These are phyloP conservation scores for Tympanopsis confertula DNA, from an alignment of 2,329 filamentous ascomycete species.

Conservation along the genomic window DNA sequence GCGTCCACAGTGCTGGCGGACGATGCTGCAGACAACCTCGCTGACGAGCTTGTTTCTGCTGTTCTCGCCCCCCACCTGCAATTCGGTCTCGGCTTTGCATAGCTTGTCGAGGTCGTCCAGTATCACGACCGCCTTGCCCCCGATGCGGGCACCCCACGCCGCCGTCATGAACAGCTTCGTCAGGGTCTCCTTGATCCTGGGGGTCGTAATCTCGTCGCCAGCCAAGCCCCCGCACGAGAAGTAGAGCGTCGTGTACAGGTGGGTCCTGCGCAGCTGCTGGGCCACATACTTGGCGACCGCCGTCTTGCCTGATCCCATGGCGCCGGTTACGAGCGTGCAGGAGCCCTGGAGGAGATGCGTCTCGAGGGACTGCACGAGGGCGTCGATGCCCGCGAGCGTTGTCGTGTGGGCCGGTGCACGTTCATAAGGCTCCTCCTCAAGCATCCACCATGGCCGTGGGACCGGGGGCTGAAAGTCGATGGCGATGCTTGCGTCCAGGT, in stretches of 20 bases:
- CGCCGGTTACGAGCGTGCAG: slow-evolving; percentile 79
- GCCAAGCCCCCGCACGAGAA: slow-evolving; percentile 79
- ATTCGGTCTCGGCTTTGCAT: slow-evolving; percentile 84
- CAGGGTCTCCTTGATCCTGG: slow-evolving; percentile 81
- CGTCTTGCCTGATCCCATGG: slow-evolving; percentile 82
- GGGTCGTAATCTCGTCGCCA: slow-evolving; percentile 79
- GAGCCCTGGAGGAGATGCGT: slow-evolving; percentile 74
- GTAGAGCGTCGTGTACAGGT: slow-evolving; percentile 73
- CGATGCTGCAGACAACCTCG: slow-evolving; percentile 73
- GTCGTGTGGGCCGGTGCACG: slow-evolving; percentile 34
- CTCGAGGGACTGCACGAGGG: slow-evolving; percentile 58
- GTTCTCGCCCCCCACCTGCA: slow-evolving; percentile 89
- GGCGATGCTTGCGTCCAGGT: slow-evolving; percentile 60
- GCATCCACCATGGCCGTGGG: slow-evolving; percentile 31
- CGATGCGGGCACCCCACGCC: slow-evolving; percentile 79
- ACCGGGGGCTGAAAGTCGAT: slow-evolving; percentile 63
- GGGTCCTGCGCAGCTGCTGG: slow-evolving; percentile 58
- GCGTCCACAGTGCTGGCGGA: slow-evolving; percentile 70
- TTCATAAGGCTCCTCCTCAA: slow-evolving; percentile 42
- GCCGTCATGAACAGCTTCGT: slow-evolving; percentile 77
- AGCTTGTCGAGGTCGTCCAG: slow-evolving; percentile 88
- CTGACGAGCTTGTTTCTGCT: slow-evolving; percentile 84
- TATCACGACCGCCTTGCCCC: slow-evolving; percentile 73
- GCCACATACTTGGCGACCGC: slow-evolving; percentile 67
- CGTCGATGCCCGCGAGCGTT: slow-evolving; percentile 73